Percentiles rank a stretch among this genome's conserved stretches.
Evolutionary conservation across 768 basidiomycete species (phyloP).

Genomic region (Pleurotus pulmonarius): DNA sequence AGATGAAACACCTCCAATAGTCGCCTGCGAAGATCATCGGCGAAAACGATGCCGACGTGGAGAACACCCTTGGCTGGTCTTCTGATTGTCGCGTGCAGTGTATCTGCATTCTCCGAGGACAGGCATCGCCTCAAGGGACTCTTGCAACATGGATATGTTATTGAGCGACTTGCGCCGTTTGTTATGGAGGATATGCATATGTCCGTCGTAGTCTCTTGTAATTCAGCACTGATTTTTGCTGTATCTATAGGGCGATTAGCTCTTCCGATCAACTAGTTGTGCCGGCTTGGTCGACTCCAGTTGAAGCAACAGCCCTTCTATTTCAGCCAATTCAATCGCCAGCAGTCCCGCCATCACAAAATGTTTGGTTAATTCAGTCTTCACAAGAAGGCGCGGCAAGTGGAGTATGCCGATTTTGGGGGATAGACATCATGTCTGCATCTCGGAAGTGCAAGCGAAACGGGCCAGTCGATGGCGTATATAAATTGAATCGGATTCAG

Average conservation of each 20-base stretch:
- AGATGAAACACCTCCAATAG: too few relatives aligned
- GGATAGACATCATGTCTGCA: neutral
- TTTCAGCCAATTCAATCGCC: too few relatives aligned
- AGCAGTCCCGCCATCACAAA: too few relatives aligned
- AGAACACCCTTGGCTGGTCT: neutral
- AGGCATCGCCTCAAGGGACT: neutral
- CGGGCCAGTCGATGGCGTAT: neutral
- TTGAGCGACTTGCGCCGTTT: too few relatives aligned
- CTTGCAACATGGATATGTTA: neutral
- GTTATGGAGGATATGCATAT: too few relatives aligned
- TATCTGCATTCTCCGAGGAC: neutral
- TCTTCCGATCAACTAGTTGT: too few relatives aligned
- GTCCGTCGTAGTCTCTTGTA: too few relatives aligned
- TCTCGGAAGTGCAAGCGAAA: neutral
- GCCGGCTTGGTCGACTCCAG: too few relatives aligned
- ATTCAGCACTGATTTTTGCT: too few relatives aligned
- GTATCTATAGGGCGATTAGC: too few relatives aligned
- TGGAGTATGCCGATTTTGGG: neutral
- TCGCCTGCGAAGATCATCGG: neutral
- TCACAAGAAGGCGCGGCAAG: slow-evolving; percentile 2
- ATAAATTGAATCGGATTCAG: neutral
- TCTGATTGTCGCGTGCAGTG: neutral
- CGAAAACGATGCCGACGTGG: neutral
- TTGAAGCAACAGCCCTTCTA: too few relatives aligned
- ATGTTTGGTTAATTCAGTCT: too few relatives aligned